Evolutionary conservation across 192 early-diverging fungal species (phyloP).

Genomic region (Backusella australiensis): DNA sequence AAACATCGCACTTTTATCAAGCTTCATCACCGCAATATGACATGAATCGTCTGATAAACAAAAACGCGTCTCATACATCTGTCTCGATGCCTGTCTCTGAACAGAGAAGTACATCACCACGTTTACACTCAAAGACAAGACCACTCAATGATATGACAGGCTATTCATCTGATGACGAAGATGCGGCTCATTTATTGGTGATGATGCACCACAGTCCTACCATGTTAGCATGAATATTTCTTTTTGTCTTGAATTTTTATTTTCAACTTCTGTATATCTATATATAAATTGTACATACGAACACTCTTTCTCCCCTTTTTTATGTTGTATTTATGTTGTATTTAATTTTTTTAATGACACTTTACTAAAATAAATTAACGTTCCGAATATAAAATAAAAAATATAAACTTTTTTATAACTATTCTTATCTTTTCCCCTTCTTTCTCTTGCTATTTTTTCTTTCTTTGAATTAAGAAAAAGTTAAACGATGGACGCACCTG

Average conservation of each 20-base stretch:
- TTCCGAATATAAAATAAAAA: neutral
- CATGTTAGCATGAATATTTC: neutral
- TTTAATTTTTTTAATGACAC: neutral
- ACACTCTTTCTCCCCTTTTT: constrained; percentile 34
- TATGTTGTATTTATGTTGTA: neutral
- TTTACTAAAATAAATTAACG: constrained; percentile 3
- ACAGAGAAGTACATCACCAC: neutral
- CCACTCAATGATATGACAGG: neutral
- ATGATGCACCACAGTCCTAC: constrained; percentile 21
- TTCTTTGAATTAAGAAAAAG: neutral
- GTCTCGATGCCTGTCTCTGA: neutral
- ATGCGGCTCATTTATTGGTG: constrained; percentile 27
- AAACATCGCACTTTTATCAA: constrained; percentile 3
- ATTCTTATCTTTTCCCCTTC: neutral
- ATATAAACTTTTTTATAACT: neutral
- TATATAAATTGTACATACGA: constrained; percentile 16
- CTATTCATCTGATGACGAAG: constrained; percentile 13
- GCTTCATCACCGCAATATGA: neutral
- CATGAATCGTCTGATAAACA: constrained; percentile 2
- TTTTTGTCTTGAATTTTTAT: constrained; percentile 26
- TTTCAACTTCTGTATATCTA: constrained; percentile 55
- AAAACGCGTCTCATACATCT: constrained; percentile 9
- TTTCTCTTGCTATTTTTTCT: neutral
- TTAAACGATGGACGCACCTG: constrained; percentile 4
- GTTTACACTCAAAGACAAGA: neutral